Conservation (phyloP, 2,329 filamentous ascomycete species). For the Drechslera avenae region DNA sequence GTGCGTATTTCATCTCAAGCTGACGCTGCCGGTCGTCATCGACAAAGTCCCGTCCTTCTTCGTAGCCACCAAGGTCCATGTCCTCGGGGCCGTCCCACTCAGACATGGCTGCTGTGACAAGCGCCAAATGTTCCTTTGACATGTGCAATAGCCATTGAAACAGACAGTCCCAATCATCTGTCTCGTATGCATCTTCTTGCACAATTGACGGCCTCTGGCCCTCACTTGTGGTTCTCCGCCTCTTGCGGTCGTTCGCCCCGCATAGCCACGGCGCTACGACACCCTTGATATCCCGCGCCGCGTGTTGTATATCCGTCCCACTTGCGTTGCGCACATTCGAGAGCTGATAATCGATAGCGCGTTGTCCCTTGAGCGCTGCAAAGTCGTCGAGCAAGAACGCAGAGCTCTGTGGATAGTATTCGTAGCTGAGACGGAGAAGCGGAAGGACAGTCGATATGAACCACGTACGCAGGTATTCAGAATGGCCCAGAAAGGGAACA, state of each 20-base stretch:
- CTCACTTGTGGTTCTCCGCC: slow-evolving; percentile 50
- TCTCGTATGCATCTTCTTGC: slow-evolving; percentile 44
- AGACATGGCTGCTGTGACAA: slow-evolving; percentile 67
- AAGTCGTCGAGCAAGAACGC: slow-evolving; percentile 67
- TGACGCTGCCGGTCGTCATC: slow-evolving; percentile 64
- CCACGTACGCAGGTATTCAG: slow-evolving; percentile 68
- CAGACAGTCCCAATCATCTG: slow-evolving; percentile 69
- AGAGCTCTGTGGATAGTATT: slow-evolving; percentile 66
- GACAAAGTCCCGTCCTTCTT: slow-evolving; percentile 59
- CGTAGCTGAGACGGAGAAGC: slow-evolving; percentile 68
- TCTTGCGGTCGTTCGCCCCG: slow-evolving; percentile 64
- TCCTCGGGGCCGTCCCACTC: slow-evolving; percentile 77
- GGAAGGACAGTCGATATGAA: slow-evolving; percentile 72
- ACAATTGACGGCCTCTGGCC: slow-evolving; percentile 31
- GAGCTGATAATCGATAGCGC: slow-evolving; percentile 66
- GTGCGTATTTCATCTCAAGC: slow-evolving; percentile 68
- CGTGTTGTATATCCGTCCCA: slow-evolving; percentile 31
- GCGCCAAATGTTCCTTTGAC: slow-evolving; percentile 64
- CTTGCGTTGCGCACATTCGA: slow-evolving; percentile 27
- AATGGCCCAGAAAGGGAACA: slow-evolving; percentile 68
- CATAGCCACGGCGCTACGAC: slow-evolving; percentile 77
- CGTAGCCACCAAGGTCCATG: slow-evolving; percentile 68
- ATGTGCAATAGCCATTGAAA: slow-evolving; percentile 70
- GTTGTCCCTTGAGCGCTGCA: slow-evolving; percentile 62
- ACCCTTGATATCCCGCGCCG: slow-evolving; percentile 69